phyloP scores from a whole-genome alignment of 2,329 filamentous ascomycete genomes.

The Aspergillus persii region DNA sequence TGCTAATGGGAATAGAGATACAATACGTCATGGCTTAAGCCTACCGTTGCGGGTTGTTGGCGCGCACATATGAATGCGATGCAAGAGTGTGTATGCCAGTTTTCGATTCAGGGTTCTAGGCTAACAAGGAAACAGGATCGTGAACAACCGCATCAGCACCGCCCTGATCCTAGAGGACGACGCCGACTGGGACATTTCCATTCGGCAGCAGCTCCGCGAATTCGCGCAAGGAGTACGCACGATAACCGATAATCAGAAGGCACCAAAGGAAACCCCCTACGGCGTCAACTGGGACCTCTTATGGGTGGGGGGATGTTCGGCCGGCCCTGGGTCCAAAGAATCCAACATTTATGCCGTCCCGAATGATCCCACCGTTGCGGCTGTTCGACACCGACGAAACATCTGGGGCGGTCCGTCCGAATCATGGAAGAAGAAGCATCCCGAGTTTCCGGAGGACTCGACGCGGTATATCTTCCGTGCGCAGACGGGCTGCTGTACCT shows the following conservation, averaged over 20 bases:
- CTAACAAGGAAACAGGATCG: constrained; percentile 30
- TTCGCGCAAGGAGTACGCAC: constrained; percentile 32
- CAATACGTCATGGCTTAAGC: constrained; percentile 14
- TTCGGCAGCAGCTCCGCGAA: constrained; percentile 49
- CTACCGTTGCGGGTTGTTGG: constrained; percentile 42
- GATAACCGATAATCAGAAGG: constrained; percentile 27
- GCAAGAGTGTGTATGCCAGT: constrained; percentile 22
- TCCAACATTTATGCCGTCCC: constrained; percentile 29
- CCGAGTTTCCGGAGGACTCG: constrained; percentile 25
- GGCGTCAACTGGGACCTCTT: constrained; percentile 55
- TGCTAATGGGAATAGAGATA: constrained; percentile 15
- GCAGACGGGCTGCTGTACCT: constrained; percentile 33
- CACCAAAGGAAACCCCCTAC: constrained; percentile 42
- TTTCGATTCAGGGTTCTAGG: neutral
- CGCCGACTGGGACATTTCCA: constrained; percentile 56
- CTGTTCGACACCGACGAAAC: constrained; percentile 12
- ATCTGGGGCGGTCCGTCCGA: constrained; percentile 21
- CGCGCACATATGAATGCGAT: constrained; percentile 41
- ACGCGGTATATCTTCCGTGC: constrained; percentile 39
- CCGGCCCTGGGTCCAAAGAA: constrained; percentile 32
- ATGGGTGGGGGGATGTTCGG: constrained; percentile 51
- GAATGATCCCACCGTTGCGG: constrained; percentile 30
- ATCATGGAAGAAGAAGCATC: constrained; percentile 17
- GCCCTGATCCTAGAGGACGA: constrained; percentile 59
- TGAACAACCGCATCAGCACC: constrained; percentile 47